A percentile compares a stretch with the other conserved stretches of the same genome.
Conservation (phyloP, 441 rosid species). For the Biscutella laevigata region DNA sequence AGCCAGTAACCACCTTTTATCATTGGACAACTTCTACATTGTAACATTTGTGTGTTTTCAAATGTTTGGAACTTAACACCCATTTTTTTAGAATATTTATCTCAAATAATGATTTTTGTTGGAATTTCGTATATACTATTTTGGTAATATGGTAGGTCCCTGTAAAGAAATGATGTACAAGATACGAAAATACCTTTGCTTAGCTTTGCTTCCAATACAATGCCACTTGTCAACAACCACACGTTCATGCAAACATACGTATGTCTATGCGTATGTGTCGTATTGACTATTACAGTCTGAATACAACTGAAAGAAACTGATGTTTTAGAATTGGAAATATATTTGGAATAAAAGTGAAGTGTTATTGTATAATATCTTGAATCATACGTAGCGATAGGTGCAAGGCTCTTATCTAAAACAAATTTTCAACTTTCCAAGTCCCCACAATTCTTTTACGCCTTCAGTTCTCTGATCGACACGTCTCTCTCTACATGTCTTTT, state of each 20-base stretch:
- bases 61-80: neutral
- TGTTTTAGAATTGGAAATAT: neutral
- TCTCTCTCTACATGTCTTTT: neutral
- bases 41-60: neutral
- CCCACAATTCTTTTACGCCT: conserved; percentile 16
- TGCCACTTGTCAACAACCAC: conserved; percentile 17
- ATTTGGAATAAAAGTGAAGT: neutral
- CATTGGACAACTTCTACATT: too few relatives aligned
- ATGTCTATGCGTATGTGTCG: neutral
- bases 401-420: conserved; percentile 45
- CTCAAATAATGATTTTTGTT: too few relatives aligned
- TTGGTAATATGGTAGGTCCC: conserved; percentile 8
- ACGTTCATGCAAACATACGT: neutral
- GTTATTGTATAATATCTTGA: neutral
- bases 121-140: neutral
- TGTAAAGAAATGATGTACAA: conserved; percentile 16
- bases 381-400: conserved; percentile 62
- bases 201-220: conserved; percentile 53
- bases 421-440: conserved; percentile 17
- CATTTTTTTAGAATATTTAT: too few relatives aligned
- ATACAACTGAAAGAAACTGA: conserved; percentile 6
- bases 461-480: conserved; percentile 15
- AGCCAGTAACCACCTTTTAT: too few relatives aligned
- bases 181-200: conserved; percentile 24
- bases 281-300: neutral